Base-by-base conservation (phyloP, 257 asterid genomes). In the Solanum paucissectum region DNA sequence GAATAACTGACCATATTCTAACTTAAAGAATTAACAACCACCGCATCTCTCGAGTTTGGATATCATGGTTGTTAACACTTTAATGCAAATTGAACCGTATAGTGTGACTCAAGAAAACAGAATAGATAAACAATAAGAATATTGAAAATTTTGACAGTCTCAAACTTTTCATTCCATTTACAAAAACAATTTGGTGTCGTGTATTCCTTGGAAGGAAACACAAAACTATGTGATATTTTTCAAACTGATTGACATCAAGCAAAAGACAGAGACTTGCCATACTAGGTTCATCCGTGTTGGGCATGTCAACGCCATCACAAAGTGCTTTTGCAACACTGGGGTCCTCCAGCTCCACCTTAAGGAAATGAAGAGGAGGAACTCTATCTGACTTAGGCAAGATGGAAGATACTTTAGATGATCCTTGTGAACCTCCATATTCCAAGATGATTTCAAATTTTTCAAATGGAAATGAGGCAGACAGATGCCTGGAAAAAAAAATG, bases 381-480 rank as follows among this genome's bases (percentile, higher is more conserved):
- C 86, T 64, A 81, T 88, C 90, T 66, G 85, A 83, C 87, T 87
- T 85, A 4, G 91, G 86, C 84, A 86, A 90, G 89, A 89, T 88
- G 88, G 93, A 83, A 75, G 93, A 91, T 85, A 94, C 89, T 88
- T 92, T 91, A 86, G 97, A 90, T 76, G 92, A 91, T 90, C 76
- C 90, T 83, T 87, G 86, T 25, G 94, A 81, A 89, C 94, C 97
- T 68, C 97, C 97, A 91, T 94, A 93, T 91, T 94, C 97, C 94
- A 94, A 87, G 90, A 94, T 91, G 86, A 85, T 73, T 83, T 90
- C 91, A 88, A 93, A 94, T 90, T 90, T 89, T 79, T 88, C 88
- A 42, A 91, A 89, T 12, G 97, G 94, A 88, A 94, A 93, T 83
- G 95, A 92, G 87, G 94, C 69, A 87, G 91, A 84, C 81, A 94